Percentiles rank a stretch among this genome's conserved stretches.
Conservation (phyloP, 352 stramenopile species). For the Pilasporangium apinafurcum region DNA sequence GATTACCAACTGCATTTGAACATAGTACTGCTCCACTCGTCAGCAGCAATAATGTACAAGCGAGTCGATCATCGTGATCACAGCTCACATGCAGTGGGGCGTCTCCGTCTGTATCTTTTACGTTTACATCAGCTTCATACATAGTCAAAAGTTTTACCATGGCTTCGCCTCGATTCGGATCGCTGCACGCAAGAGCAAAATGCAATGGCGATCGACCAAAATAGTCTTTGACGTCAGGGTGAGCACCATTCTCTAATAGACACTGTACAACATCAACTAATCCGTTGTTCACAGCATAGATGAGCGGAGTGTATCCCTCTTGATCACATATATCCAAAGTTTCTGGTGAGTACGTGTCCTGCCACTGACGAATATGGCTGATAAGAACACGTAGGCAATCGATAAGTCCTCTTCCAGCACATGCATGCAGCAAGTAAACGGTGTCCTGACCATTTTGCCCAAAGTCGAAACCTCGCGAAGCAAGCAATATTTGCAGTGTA, state of each 20-base stretch:
- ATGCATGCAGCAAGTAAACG: conserved; percentile 50
- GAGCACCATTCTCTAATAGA: conserved; percentile 48
- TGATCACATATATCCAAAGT: conserved; percentile 46
- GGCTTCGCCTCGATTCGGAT: conserved; percentile 12
- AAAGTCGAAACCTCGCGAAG: conserved; percentile 39
- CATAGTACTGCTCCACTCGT: conserved; percentile 39
- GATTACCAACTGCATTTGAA: conserved; percentile 57
- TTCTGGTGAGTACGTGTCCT: conserved; percentile 8
- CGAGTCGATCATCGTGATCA: conserved; percentile 32
- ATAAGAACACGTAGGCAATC: conserved; percentile 49
- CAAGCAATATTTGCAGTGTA: conserved; percentile 43
- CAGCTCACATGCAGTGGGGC: conserved; percentile 59
- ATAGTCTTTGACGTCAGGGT: conserved; percentile 52
- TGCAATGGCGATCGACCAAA: conserved; percentile 67
- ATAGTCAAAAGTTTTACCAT: conserved; percentile 48
- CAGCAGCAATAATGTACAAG: conserved; percentile 54
- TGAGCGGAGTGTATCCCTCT: conserved; percentile 76
- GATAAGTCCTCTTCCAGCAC: conserved; percentile 44
- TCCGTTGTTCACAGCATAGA: conserved; percentile 65
- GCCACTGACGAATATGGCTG: conserved; percentile 29
- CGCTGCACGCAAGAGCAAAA: conserved; percentile 33
- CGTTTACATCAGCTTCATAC: conserved; percentile 71
- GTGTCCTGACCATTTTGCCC: conserved; percentile 27
- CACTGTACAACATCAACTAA: conserved; percentile 38
- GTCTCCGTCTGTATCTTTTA: conserved; percentile 64